Evolutionary conservation across 2,329 filamentous ascomycete species (phyloP).

Genomic region (Exutisphaerella laricina): DNA sequence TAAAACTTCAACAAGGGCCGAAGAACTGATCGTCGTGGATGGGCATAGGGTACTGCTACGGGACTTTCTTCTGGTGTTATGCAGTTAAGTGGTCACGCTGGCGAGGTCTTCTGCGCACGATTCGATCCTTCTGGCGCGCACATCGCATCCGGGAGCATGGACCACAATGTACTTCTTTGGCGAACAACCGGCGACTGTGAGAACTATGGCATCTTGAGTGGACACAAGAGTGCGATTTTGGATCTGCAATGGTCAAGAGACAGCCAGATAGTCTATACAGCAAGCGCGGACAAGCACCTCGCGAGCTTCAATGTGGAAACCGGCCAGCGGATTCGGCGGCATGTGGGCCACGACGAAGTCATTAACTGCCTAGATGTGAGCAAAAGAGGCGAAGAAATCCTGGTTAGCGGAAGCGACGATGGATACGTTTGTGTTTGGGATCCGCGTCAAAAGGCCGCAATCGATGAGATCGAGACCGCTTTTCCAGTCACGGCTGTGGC

Average conservation of each 20-base stretch:
- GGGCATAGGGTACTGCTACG: slow-evolving; percentile 64
- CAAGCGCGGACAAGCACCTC: slow-evolving; percentile 86
- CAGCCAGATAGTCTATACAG: slow-evolving; percentile 82
- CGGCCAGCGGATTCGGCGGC: slow-evolving; percentile 83
- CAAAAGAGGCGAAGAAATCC: slow-evolving; percentile 80
- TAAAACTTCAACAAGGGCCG: slow-evolving; percentile 22
- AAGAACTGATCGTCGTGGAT: slow-evolving; percentile 22
- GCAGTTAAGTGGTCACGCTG: slow-evolving; percentile 49
- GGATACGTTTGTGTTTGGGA: slow-evolving; percentile 95
- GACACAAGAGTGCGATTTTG: slow-evolving; percentile 84
- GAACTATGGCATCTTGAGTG: slow-evolving; percentile 83
- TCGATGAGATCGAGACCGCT: slow-evolving; percentile 82
- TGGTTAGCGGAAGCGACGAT: slow-evolving; percentile 90
- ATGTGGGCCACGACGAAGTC: slow-evolving; percentile 91
- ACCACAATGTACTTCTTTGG: slow-evolving; percentile 92
- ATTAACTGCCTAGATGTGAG: slow-evolving; percentile 88
- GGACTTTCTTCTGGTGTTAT: slow-evolving; percentile 53
- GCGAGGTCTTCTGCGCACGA: slow-evolving; percentile 83
- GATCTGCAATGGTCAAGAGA: slow-evolving; percentile 97
- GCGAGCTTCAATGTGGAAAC: slow-evolving; percentile 94
- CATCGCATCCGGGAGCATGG: slow-evolving; percentile 94
- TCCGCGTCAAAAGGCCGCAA: slow-evolving; percentile 79
- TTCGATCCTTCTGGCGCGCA: slow-evolving; percentile 85
- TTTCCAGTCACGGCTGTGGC: slow-evolving; percentile 90
- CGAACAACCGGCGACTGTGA: slow-evolving; percentile 86